These are phyloP conservation scores for Tolypocladium paradoxum DNA, from an alignment of 2,329 filamentous ascomycete genomes.

Conservation along the genomic window DNA sequence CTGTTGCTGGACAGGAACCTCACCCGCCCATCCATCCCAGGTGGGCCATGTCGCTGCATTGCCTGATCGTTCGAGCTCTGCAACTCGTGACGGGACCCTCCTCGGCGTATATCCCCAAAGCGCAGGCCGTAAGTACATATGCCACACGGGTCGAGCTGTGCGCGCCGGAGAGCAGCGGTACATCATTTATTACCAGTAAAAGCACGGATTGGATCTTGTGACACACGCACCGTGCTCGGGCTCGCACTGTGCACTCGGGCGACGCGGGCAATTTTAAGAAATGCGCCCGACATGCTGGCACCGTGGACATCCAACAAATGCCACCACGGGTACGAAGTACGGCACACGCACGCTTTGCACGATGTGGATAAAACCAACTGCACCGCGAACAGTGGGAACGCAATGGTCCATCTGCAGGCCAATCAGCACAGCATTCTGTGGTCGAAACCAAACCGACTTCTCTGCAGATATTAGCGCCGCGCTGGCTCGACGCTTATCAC, in stretches of 20 bases:
- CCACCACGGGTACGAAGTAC: not conserved
- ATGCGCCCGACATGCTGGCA: too few relatives aligned
- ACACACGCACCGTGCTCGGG: not conserved
- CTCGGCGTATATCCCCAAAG: not conserved
- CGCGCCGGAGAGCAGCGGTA: not conserved
- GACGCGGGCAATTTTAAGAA: not conserved
- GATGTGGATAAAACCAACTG: not conserved
- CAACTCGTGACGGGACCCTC: not conserved
- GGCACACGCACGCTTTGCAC: not conserved
- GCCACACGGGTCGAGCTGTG: not conserved
- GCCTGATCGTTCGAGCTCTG: not conserved
- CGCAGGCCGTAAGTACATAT: not conserved
- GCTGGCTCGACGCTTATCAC: conserved; percentile 1
- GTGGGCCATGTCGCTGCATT: not conserved
- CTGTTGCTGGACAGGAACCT: not conserved
- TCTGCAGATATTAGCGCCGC: conserved; percentile 1
- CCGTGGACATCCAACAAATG: not conserved
- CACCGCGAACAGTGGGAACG: not conserved
- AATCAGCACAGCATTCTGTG: not conserved
- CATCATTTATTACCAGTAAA: not conserved
- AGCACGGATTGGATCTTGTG: not conserved
- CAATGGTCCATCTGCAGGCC: not conserved
- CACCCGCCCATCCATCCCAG: not conserved
- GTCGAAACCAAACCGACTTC: not conserved
- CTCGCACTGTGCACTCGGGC: not conserved